Percentiles rank a stretch among this genome's conserved stretches.
Conservation (phyloP, 169 alveolate species). For the Plasmodium sp. region DNA sequence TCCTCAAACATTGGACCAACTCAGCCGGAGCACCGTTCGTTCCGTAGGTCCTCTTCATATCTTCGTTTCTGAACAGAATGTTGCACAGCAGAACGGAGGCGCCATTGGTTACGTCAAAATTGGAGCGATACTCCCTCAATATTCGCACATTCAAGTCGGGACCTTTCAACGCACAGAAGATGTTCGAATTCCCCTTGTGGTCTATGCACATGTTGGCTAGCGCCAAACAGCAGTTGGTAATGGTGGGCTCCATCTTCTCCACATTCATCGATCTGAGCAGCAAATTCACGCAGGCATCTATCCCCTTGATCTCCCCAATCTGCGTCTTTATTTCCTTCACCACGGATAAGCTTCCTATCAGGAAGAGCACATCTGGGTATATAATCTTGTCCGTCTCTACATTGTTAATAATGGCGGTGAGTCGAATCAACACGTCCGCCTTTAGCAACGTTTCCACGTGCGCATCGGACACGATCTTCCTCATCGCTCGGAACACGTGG, state of each 20-base stretch:
- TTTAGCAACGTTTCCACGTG: slow-evolving; percentile 84
- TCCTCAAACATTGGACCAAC: slow-evolving; percentile 86
- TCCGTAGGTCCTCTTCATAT: slow-evolving; percentile 88
- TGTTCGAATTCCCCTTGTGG: slow-evolving; percentile 85
- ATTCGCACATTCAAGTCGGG: slow-evolving; percentile 88
- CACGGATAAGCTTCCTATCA: slow-evolving; percentile 89
- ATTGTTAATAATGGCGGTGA: slow-evolving; percentile 71
- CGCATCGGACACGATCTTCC: slow-evolving; percentile 89
- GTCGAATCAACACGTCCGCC: slow-evolving; percentile 80
- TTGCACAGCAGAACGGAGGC: slow-evolving; percentile 90
- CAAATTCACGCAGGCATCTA: slow-evolving; percentile 81
- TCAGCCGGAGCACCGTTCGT: slow-evolving; percentile 91
- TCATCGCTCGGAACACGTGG: slow-evolving; percentile 87
- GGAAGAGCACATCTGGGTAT: slow-evolving; percentile 89
- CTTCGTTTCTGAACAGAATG: slow-evolving; percentile 89
- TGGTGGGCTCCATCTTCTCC: slow-evolving; percentile 81
- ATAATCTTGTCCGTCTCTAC: slow-evolving; percentile 79
- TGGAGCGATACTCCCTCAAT: slow-evolving; percentile 81
- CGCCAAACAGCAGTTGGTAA: slow-evolving; percentile 92
- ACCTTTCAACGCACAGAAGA: slow-evolving; percentile 88
- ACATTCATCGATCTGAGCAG: slow-evolving; percentile 78
- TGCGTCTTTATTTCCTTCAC: slow-evolving; percentile 85
- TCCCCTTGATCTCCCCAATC: slow-evolving; percentile 80
- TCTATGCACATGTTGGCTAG: slow-evolving; percentile 92
- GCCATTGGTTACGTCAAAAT: slow-evolving; percentile 91